Percentiles rank a stretch among this genome's conserved stretches.
These are phyloP conservation scores for Arthrobotrys megalospora DNA, from an alignment of 2,329 filamentous ascomycete species.

Conservation along the genomic window DNA sequence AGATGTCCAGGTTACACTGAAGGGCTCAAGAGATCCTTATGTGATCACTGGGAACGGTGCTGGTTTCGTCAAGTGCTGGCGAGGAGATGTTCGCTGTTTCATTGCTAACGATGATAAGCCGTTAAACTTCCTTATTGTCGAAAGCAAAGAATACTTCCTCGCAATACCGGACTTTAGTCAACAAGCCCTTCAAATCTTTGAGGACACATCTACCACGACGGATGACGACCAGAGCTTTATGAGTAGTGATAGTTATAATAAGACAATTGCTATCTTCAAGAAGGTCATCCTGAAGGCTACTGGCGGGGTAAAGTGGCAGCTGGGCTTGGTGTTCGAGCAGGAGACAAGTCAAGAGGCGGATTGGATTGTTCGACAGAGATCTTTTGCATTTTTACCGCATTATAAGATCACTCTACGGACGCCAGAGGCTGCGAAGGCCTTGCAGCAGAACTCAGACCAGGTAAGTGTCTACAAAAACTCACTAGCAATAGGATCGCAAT, in stretches of 20 bases:
- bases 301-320: slow-evolving; percentile 92
- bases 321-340: slow-evolving; percentile 91
- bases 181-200: slow-evolving; percentile 79
- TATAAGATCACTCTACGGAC: slow-evolving; percentile 91
- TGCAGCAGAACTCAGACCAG: slow-evolving; percentile 40
- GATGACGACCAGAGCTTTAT: slow-evolving; percentile 75
- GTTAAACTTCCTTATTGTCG: slow-evolving; percentile 92
- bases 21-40: slow-evolving; percentile 93
- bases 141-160: slow-evolving; percentile 94
- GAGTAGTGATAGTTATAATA: slow-evolving; percentile 75
- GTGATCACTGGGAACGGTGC: slow-evolving; percentile 91
- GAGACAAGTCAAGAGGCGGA: slow-evolving; percentile 75
- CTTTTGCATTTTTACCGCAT: slow-evolving; percentile 91
- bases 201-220: slow-evolving; percentile 67
- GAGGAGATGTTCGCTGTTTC: slow-evolving; percentile 90
- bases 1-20: slow-evolving; percentile 92
- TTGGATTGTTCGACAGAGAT: slow-evolving; percentile 72
- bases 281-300: slow-evolving; percentile 99
- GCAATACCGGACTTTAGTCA: slow-evolving; percentile 94
- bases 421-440: slow-evolving; percentile 70
- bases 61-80: slow-evolving; percentile 98
- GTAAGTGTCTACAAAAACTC: slow-evolving; percentile 6
- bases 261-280: slow-evolving; percentile 87
- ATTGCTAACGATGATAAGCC: slow-evolving; percentile 89
- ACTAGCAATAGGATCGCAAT: background rate